phyloP scores from a whole-genome alignment of 108 stramenopile genomes.

The Mediolabrus comicus region DNA sequence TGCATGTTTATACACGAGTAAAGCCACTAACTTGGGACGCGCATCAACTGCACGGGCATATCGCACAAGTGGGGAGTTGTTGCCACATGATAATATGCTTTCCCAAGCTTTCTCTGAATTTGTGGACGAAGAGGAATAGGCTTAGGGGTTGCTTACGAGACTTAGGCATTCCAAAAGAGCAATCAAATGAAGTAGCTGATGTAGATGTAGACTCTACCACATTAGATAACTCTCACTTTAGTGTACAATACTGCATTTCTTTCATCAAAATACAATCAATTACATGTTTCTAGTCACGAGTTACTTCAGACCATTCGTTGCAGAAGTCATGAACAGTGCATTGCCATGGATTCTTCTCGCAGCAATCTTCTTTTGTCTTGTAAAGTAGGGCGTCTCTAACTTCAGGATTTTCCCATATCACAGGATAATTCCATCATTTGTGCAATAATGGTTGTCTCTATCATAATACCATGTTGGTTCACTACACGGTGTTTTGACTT shows the following conservation, averaged over 20 bases:
- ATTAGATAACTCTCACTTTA: not conserved
- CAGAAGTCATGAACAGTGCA: not conserved
- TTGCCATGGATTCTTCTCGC: not conserved
- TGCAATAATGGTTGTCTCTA: not conserved
- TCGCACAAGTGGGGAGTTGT: conserved; percentile 69
- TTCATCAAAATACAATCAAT: not conserved
- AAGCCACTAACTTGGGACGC: conserved; percentile 87
- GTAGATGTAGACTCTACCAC: not conserved
- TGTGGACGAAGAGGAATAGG: conserved; percentile 14
- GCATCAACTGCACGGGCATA: conserved; percentile 60
- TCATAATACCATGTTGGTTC: not conserved
- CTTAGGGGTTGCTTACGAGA: too few relatives aligned
- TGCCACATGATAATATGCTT: conserved; percentile 75
- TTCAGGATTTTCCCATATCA: not conserved
- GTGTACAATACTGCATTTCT: not conserved
- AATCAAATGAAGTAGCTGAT: not conserved
- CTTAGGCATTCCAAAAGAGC: too few relatives aligned
- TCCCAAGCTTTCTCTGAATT: conserved; percentile 23
- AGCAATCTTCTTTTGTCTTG: not conserved
- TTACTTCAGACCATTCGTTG: not conserved
- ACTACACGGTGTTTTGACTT: not conserved
- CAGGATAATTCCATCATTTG: not conserved
- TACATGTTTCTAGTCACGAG: not conserved
- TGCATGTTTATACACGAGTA: conserved; percentile 92
- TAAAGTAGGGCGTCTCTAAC: not conserved